phyloP scores from a whole-genome alignment of 306 rosid genomes.

The Leucaena leucocephala region DNA sequence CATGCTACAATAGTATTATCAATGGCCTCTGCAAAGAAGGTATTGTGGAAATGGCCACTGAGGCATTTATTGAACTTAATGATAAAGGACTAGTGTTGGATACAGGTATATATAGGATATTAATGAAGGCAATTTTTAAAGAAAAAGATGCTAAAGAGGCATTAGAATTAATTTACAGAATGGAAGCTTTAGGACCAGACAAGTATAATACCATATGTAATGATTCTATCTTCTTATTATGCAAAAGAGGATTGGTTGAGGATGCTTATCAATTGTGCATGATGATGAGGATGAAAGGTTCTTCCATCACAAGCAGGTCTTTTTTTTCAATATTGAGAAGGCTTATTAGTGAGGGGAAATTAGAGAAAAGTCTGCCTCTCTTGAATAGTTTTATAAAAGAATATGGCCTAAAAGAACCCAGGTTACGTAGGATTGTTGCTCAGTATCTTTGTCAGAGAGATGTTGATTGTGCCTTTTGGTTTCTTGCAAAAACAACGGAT shows the following conservation, averaged over 20 bases:
- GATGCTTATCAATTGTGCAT: constrained; percentile 55
- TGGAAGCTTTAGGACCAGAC: constrained; percentile 53
- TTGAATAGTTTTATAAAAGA: constrained; percentile 65
- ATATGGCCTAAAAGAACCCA: constrained; percentile 65
- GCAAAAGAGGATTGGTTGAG: constrained; percentile 62
- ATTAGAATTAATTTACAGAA: constrained; percentile 49
- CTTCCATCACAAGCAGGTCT: constrained; percentile 51
- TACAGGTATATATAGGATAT: constrained; percentile 47
- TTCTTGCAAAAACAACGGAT: constrained; percentile 48
- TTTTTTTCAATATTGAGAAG: constrained; percentile 62
- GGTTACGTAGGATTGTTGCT: constrained; percentile 51
- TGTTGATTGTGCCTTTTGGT: constrained; percentile 41
- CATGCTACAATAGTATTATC: constrained; percentile 71
- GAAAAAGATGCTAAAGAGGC: constrained; percentile 49
- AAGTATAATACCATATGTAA: constrained; percentile 54
- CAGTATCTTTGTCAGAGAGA: constrained; percentile 56
- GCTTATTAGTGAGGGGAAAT: constrained; percentile 50
- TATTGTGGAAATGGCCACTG: constrained; percentile 68
- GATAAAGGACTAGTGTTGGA: constrained; percentile 52
- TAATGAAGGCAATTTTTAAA: constrained; percentile 52
- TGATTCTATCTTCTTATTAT: constrained; percentile 57
- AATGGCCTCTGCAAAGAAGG: constrained; percentile 70
- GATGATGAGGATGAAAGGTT: constrained; percentile 58
- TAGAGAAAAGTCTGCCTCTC: constrained; percentile 46
- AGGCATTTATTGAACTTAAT: constrained; percentile 65